phyloP scores from a whole-genome alignment of 306 rosid species.

The Ceratonia siliqua region DNA sequence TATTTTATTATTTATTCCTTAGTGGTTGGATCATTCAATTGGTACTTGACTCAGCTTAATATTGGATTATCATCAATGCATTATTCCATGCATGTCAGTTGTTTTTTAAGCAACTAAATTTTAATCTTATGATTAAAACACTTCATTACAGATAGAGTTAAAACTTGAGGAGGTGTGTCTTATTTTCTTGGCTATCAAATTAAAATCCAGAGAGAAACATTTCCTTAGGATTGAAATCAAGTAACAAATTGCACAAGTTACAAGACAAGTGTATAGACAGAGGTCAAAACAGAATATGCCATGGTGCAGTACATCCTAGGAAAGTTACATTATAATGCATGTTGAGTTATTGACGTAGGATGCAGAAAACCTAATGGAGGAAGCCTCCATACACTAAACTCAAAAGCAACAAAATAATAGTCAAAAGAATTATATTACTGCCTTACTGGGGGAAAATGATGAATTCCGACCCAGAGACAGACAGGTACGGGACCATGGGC shows the following conservation, averaged over 20 bases:
- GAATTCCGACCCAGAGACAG: too few species aligned
- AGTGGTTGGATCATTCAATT: not conserved
- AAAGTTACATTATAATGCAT: not conserved
- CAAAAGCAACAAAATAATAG: too few species aligned
- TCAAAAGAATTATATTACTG: too few species aligned
- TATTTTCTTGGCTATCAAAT: not conserved
- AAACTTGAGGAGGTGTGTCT: not conserved
- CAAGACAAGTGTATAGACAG: not conserved
- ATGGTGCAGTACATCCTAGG: too few species aligned
- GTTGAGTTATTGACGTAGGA: not conserved
- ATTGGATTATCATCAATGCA: not conserved
- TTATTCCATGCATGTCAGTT: not conserved
- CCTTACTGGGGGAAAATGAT: too few species aligned
- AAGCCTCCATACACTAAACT: too few species aligned
- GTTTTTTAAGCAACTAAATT: not conserved
- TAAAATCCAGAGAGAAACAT: not conserved
- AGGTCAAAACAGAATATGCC: not conserved
- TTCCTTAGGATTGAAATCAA: not conserved
- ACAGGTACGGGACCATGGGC: too few species aligned
- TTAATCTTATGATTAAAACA: not conserved
- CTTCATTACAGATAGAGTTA: not conserved
- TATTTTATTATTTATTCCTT: not conserved
- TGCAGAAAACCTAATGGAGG: not conserved
- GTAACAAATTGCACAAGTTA: too few species aligned
- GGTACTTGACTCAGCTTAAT: not conserved